These are phyloP conservation scores for Pseudonitzschia delicatissima DNA, from an alignment of 108 stramenopile species.

Conservation along the genomic window DNA sequence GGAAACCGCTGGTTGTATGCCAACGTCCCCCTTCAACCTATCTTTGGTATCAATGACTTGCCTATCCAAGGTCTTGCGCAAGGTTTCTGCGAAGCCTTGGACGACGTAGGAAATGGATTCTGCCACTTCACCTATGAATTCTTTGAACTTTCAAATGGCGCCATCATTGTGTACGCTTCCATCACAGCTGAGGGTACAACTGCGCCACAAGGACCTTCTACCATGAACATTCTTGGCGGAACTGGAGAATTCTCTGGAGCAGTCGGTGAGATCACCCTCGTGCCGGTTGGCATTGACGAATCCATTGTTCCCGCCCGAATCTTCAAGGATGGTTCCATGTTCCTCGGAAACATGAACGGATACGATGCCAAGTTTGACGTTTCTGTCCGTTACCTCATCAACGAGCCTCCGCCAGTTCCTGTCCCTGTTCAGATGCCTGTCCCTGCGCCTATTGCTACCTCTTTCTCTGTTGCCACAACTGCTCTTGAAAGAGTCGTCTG, in stretches of 20 bases:
- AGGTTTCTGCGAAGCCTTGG: neutral
- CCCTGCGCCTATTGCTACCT: neutral
- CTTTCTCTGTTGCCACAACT: neutral
- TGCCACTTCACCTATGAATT: slow-evolving; percentile 24
- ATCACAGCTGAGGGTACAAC: slow-evolving; percentile 27
- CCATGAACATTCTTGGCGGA: slow-evolving; percentile 24
- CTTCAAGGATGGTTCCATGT: slow-evolving; percentile 11
- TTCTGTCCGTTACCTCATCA: slow-evolving; percentile 3
- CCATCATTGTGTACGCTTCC: slow-evolving; percentile 17
- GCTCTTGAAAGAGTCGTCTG: slow-evolving; percentile 1
- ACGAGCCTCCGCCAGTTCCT: neutral
- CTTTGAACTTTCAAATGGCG: slow-evolving; percentile 11
- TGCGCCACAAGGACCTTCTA: neutral
- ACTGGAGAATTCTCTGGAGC: slow-evolving; percentile 22
- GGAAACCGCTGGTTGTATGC: slow-evolving; percentile 9
- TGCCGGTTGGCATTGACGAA: slow-evolving; percentile 10
- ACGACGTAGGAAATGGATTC: neutral
- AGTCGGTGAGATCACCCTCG: slow-evolving; percentile 15
- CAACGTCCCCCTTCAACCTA: slow-evolving; percentile 5
- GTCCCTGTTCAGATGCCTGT: slow-evolving; percentile 1
- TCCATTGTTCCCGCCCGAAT: neutral
- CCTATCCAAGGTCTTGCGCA: slow-evolving; percentile 14
- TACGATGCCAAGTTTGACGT: slow-evolving; percentile 14
- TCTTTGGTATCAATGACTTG: slow-evolving; percentile 3
- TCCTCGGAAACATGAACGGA: slow-evolving; percentile 18